Base-by-base conservation (phyloP, 2,329 filamentous ascomycete genomes). In the Aureobasidium musti region DNA sequence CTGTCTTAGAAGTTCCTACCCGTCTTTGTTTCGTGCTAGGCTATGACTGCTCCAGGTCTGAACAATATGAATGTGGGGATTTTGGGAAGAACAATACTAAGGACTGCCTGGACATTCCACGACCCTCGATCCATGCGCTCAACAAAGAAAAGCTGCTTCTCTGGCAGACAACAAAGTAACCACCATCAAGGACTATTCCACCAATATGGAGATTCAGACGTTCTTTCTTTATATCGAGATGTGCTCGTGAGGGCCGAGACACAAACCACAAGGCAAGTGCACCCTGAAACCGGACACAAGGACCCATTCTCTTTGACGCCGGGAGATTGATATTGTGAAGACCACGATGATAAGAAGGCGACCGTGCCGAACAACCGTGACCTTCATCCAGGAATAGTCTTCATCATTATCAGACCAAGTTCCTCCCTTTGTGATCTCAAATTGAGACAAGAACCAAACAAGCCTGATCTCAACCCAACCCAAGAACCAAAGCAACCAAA, bases 271-370 rank as follows among this genome's bases (percentile, higher is more conserved):
- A 59, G 56, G 56, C 56, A 45, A 33, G 11, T 33, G 1, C n/a
- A 26, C 35, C 56, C 56, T 61, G 57, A 49, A 61, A 61, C 41
- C 57, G 57, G 57, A 49, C 43, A 49, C 28, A 47, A 23, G 57
- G n/a, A 4, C 1, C 13, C n/a, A 49, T 47, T 47, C 28, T 61
- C 57, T 47, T 61, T 61, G 57, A 61, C 0, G 4, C 3, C 19
- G 6, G 28, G 54, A 49, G 41, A 49, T 61, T 61, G 17, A n/a
- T 61, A 61, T 61, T 61, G 57, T 61, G 57, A 45, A 30, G 7
- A 8, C 4, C 19, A 11, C 8, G 17, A 13, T 59, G 56, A 59
- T 59, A 59, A 59, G 28, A 43, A 59, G 56, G 19, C 13, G n/a
- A 2, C 5, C 19, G 41, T 59, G 56, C 39, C 56, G 37, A n/a